Conservation (phyloP, 805 yeast species). For the Brettanomyces custersianus region DNA sequence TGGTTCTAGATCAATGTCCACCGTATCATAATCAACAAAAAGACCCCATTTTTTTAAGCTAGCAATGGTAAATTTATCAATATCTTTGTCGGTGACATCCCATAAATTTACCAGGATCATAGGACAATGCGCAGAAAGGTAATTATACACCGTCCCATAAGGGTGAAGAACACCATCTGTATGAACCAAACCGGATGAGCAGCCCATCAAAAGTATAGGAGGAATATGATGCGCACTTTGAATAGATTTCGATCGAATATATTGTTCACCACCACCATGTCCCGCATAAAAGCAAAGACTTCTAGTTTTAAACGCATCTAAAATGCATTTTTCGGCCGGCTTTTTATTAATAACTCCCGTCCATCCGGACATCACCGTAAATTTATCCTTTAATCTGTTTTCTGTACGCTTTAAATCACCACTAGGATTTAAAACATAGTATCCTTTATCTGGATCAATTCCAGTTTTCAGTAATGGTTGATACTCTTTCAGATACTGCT, state of each 20-base stretch:
- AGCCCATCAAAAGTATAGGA: conserved; percentile 70
- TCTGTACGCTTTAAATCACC: conserved; percentile 70
- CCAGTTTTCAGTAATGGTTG: conserved; percentile 10
- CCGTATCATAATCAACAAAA: conserved; percentile 22
- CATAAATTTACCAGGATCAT: conserved; percentile 80
- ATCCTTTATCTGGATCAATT: conserved; percentile 28
- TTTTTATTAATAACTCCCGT: conserved; percentile 40
- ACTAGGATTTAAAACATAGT: conserved; percentile 73
- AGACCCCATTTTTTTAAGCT: conserved; percentile 65
- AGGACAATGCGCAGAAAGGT: conserved; percentile 75
- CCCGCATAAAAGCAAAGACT: conserved; percentile 73
- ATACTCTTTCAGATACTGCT: conserved; percentile 25
- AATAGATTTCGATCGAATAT: conserved; percentile 47
- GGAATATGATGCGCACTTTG: conserved; percentile 37
- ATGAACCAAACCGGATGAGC: conserved; percentile 73
- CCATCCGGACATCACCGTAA: conserved; percentile 37
- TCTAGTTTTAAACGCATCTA: conserved; percentile 30
- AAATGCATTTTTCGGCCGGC: conserved; percentile 52
- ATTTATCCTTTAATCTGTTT: conserved; percentile 36
- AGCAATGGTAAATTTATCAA: conserved; percentile 63
- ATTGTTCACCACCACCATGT: conserved; percentile 95
- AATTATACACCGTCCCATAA: conserved; percentile 67
- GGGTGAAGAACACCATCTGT: conserved; percentile 57
- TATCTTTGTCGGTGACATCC: conserved; percentile 97
- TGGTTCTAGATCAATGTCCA: conserved; percentile 13